Evolutionary conservation across 2,329 filamentous ascomycete species (phyloP).

Genomic region (Karstenula rhodostoma): DNA sequence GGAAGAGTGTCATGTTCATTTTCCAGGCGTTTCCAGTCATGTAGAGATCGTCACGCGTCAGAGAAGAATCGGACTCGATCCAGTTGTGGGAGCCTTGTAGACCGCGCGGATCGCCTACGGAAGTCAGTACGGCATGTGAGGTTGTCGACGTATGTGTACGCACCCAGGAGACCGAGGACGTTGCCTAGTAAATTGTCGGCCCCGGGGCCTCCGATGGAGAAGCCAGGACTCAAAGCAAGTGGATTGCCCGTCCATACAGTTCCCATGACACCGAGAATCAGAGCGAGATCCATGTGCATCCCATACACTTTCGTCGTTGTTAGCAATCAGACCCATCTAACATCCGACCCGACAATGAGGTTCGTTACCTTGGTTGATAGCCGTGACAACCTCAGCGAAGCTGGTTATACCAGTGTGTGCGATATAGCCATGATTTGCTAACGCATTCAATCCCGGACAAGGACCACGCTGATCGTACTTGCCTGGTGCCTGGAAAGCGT

Average conservation of each 20-base stretch:
- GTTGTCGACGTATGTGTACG: conserved; percentile 14
- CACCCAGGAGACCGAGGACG: conserved; percentile 53
- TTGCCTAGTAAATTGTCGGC: conserved; percentile 54
- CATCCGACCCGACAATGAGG: neutral
- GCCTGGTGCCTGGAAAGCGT: neutral
- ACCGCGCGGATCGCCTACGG: conserved; percentile 49
- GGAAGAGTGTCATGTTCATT: conserved; percentile 55
- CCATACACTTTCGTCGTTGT: conserved; percentile 29
- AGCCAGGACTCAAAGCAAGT: conserved; percentile 58
- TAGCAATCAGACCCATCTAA: neutral
- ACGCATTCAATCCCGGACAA: conserved; percentile 50
- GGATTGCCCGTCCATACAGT: conserved; percentile 61
- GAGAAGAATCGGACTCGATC: conserved; percentile 52
- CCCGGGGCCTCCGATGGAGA: conserved; percentile 57
- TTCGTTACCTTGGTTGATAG: neutral
- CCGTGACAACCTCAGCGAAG: conserved; percentile 29
- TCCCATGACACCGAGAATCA: conserved; percentile 54
- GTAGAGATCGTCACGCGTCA: conserved; percentile 55
- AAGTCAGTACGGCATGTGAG: neutral
- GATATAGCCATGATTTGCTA: conserved; percentile 44
- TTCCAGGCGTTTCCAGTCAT: conserved; percentile 48
- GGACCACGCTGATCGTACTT: conserved; percentile 48
- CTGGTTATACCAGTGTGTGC: conserved; percentile 23
- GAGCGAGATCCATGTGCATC: conserved; percentile 56
- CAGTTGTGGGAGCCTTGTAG: conserved; percentile 57